Conservation (phyloP, 148 eudicot species). For the Oxyria digyna region DNA sequence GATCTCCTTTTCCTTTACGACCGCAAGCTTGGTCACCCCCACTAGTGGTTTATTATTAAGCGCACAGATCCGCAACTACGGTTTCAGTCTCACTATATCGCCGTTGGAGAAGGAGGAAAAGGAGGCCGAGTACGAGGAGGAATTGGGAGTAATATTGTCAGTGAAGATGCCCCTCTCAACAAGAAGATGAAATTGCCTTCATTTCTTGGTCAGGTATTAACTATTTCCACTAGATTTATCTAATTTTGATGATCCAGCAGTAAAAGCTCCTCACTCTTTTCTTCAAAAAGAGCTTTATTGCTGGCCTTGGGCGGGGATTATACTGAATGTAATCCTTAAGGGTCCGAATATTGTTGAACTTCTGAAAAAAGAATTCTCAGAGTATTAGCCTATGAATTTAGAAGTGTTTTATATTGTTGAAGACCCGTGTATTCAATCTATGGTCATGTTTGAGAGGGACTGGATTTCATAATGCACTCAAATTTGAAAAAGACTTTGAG, state of each 20-base stretch:
- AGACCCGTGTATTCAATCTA: slow-evolving; percentile 28
- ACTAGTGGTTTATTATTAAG: too few species aligned
- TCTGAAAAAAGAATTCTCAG: slow-evolving; percentile 33
- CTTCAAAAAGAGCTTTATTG: slow-evolving; percentile 32
- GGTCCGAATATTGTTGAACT: slow-evolving; percentile 18
- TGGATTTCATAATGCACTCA: slow-evolving; percentile 51
- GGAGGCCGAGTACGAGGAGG: slow-evolving; percentile 25
- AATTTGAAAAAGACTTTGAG: slow-evolving; percentile 69
- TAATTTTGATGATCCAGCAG: slow-evolving; percentile 3
- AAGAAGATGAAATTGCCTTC: slow-evolving; percentile 29
- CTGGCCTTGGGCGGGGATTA: slow-evolving; percentile 70
- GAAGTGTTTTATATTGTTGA: slow-evolving; percentile 27
- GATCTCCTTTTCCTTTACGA: too few species aligned
- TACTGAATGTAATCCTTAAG: slow-evolving; percentile 40
- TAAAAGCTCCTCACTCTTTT: slow-evolving; percentile 24
- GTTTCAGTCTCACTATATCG: too few species aligned
- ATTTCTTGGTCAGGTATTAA: slow-evolving; percentile 20
- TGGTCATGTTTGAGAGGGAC: slow-evolving; percentile 45
- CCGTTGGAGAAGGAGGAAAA: slow-evolving; percentile 16
- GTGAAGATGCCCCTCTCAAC: slow-evolving; percentile 24
- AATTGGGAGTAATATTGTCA: slow-evolving; percentile 24
- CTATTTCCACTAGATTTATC: background rate
- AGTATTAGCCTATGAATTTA: slow-evolving; percentile 44
- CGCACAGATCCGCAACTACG: too few species aligned
- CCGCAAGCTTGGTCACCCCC: too few species aligned